Evolutionary conservation across 768 basidiomycete genomes (phyloP).

Genomic region (Pleurotus salmoneostramineus): DNA sequence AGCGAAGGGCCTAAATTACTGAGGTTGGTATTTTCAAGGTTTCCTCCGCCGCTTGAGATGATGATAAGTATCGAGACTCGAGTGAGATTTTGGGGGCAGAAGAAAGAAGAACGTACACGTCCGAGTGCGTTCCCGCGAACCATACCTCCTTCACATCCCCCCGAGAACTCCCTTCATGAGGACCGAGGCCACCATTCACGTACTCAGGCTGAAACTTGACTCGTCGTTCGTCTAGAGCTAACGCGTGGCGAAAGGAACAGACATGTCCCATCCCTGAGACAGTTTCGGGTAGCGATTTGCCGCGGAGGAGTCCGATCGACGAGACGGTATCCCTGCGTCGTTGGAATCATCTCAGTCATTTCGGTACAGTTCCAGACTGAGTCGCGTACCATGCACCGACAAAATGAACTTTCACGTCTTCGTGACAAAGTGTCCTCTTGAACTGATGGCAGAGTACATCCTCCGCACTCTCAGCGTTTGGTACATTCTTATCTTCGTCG

Average conservation of each 20-base stretch:
- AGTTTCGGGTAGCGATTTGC: slow-evolving; percentile 25
- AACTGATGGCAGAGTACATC: slow-evolving; percentile 9
- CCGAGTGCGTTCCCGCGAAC: slow-evolving; percentile 24
- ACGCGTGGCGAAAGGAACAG: slow-evolving; percentile 40
- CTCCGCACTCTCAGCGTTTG: not conserved
- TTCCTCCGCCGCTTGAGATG: slow-evolving; percentile 7
- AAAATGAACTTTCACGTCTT: slow-evolving; percentile 35
- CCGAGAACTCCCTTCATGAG: not conserved
- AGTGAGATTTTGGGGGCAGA: too few relatives aligned
- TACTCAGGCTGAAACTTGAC: slow-evolving; percentile 27
- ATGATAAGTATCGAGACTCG: too few relatives aligned
- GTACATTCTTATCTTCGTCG: too few relatives aligned
- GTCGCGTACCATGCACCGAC: slow-evolving; percentile 36
- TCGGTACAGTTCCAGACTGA: too few relatives aligned
- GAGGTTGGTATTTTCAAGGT: not conserved
- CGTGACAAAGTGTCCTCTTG: slow-evolving; percentile 15
- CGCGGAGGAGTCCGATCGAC: slow-evolving; percentile 32
- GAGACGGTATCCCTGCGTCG: slow-evolving; percentile 41
- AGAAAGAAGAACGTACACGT: slow-evolving; percentile 19
- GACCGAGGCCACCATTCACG: slow-evolving; percentile 27
- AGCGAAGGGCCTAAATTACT: not conserved
- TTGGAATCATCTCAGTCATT: not conserved
- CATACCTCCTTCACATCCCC: slow-evolving; percentile 25
- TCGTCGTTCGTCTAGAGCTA: slow-evolving; percentile 43
- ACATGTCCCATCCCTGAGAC: slow-evolving; percentile 24